phyloP scores from a whole-genome alignment of 345 rosid species.

The Linum trigynum region DNA sequence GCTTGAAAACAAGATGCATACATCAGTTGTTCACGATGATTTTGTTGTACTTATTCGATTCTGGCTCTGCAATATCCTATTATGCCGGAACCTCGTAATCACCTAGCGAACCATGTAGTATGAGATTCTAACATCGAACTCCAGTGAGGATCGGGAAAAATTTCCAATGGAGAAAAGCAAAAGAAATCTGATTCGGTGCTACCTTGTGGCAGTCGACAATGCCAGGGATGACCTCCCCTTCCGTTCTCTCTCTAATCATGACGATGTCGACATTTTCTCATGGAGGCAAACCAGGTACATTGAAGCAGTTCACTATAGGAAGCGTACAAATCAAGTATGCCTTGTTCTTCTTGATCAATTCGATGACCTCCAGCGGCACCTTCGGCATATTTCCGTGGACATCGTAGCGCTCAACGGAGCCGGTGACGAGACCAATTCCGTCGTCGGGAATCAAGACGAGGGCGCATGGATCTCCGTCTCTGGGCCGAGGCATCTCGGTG shows the following conservation, averaged over 20 bases:
- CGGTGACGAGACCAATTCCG: constrained; percentile 91
- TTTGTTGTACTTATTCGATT: constrained; percentile 69
- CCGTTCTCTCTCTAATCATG: constrained; percentile 85
- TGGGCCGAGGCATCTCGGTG: constrained; percentile 98
- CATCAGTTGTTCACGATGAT: constrained; percentile 92
- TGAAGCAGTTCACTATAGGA: constrained; percentile 82
- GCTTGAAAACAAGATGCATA: constrained; percentile 97
- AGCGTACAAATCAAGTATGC: constrained; percentile 77
- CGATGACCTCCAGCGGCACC: constrained; percentile 78
- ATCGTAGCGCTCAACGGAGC: constrained; percentile 72
- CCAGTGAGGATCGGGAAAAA: not conserved
- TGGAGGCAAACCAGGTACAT: constrained; percentile 67
- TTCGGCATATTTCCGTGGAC: constrained; percentile 71
- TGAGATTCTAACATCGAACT: constrained; percentile 12
- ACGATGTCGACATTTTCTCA: constrained; percentile 78
- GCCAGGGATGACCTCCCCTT: constrained; percentile 96
- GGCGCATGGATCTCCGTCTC: constrained; percentile 73
- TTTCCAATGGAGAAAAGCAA: not conserved
- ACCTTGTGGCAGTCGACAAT: constrained; percentile 97
- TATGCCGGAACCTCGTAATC: constrained; percentile 90
- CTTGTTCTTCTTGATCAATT: constrained; percentile 80
- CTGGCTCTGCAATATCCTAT: no score
- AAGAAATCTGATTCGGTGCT: not conserved
- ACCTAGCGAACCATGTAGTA: constrained; percentile 44
- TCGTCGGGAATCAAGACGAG: constrained; percentile 86